Evolutionary conservation across 1,284 basidiomycete genomes (phyloP), one percentile per base, ranked within the genome.

Genomic region (Puccinia polysora): DNA sequence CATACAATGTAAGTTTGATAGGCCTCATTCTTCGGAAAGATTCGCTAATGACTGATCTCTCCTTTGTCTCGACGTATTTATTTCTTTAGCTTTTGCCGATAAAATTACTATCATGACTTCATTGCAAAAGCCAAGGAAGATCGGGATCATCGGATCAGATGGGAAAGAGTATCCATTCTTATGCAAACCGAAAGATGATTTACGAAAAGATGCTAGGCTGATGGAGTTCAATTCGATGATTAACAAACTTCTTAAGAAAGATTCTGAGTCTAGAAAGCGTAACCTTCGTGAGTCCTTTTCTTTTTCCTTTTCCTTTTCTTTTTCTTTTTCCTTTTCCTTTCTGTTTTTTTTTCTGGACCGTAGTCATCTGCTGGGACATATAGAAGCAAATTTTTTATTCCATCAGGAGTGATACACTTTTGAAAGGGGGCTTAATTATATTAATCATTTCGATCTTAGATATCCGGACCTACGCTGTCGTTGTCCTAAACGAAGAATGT

Each of bases 171-270:
- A 97, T 81, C 88, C 87, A 78, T 98, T 98, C 83, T 84, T 99
- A 15, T 93, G 91, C 75, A 99, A 99, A 81, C 95, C 96, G 1
- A 94, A 94, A 80, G 96, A 99, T 79, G 96, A 99, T 80, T 83
- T 99, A 55, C 86, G 96, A 55, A 99, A 99, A 81, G 96, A 99
- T 78, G 94, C 95, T 0, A 86, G 96, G 8, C 81, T 99, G 73
- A 98, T 98, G 95, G 96, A 98, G 79, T 91, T 98, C 80, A 94
- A 97, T 77, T 86, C 90, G 2, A 95, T 99, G 82, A 95, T 99
- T 82, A 98, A 98, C 82, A 97, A 97, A 80, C 82, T 98, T 15
- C 84, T 99, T 70, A 95, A 95, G 78, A 88, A 90, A 23, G 91
- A 93, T 76, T 92, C 93, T 0, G 91, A 78, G 59, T 76, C 77